Conservation (phyloP, 2,329 filamentous ascomycete genomes). For the Pseudogymnoascus sp. region DNA sequence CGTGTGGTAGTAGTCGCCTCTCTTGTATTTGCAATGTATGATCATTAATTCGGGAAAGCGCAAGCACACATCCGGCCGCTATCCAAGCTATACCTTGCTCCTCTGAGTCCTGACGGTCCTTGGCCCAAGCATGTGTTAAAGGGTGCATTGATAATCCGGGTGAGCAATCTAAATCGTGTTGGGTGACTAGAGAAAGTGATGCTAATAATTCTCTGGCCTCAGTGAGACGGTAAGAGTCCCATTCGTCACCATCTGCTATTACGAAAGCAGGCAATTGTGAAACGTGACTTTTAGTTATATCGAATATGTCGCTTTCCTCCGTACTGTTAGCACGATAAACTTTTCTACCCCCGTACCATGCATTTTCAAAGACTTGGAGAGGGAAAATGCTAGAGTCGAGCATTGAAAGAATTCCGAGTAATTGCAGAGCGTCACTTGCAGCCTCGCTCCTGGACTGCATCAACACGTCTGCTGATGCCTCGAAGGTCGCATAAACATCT, state of each 20-base stretch:
- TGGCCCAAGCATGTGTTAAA: conserved; percentile 29
- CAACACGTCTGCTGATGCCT: conserved; percentile 10
- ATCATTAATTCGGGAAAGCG: conserved; percentile 11
- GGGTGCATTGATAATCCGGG: conserved; percentile 28
- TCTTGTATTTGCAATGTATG: conserved; percentile 12
- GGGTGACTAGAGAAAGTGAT: conserved; percentile 24
- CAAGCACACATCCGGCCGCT: conserved; percentile 15
- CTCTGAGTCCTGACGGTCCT: conserved; percentile 19
- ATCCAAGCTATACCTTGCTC: conserved; percentile 10
- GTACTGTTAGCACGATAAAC: no score
- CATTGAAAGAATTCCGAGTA: conserved; percentile 26
- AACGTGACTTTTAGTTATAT: conserved; percentile 15
- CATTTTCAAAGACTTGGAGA: conserved; percentile 22
- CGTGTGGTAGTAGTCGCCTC: conserved; percentile 13
- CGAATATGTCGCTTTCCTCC: conserved; percentile 11
- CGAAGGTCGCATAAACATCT: conserved; percentile 16
- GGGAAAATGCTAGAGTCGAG: conserved; percentile 22
- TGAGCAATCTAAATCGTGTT: conserved; percentile 10
- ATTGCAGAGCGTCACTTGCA: conserved; percentile 22
- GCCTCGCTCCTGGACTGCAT: neutral
- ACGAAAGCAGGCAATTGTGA: conserved; percentile 17
- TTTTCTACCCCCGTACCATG: no score
- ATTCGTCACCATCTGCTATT: conserved; percentile 17
- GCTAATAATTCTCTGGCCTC: conserved; percentile 22
- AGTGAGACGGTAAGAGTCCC: conserved; percentile 23